These are phyloP conservation scores for Aspergillus bertholletiae DNA, from an alignment of 495 filamentous ascomycete species.

Conservation along the genomic window DNA sequence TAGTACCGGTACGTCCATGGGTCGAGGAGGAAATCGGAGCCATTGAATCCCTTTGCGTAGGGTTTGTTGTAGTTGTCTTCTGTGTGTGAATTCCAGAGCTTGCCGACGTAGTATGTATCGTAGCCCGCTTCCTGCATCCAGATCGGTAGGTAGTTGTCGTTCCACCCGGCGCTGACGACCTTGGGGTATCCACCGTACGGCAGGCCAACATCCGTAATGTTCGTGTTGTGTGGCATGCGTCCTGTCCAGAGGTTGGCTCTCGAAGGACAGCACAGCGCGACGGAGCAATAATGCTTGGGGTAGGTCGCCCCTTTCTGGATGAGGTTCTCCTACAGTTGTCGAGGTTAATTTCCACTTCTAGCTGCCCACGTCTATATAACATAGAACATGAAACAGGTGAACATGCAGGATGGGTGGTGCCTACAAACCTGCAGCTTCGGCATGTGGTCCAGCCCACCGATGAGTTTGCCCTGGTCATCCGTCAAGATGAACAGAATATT, in stretches of 20 bases:
- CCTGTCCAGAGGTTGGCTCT: slow-evolving; percentile 60
- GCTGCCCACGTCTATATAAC: too few relatives aligned
- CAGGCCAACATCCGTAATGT: slow-evolving; percentile 60
- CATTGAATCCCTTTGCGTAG: slow-evolving; percentile 49
- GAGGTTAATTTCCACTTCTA: background rate
- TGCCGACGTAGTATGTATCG: slow-evolving; percentile 68
- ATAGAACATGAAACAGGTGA: too few relatives aligned
- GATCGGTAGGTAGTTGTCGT: slow-evolving; percentile 60
- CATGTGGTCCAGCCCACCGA: slow-evolving; percentile 55
- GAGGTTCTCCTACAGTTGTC: slow-evolving; percentile 35
- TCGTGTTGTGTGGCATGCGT: slow-evolving; percentile 64
- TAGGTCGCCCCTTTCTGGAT: slow-evolving; percentile 48
- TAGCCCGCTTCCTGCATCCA: slow-evolving; percentile 68
- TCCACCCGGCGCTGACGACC: slow-evolving; percentile 56
- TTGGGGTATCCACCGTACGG: slow-evolving; percentile 66
- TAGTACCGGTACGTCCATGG: slow-evolving; percentile 67
- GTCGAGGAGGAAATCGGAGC: slow-evolving; percentile 61
- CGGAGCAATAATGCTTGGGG: slow-evolving; percentile 53
- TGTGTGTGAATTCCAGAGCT: slow-evolving; percentile 62
- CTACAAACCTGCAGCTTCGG: slow-evolving; percentile 41
- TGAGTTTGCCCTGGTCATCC: slow-evolving; percentile 59
- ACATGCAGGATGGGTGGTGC: background rate
- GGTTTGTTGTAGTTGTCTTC: slow-evolving; percentile 55
- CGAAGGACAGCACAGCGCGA: slow-evolving; percentile 58
- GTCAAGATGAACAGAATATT: slow-evolving; percentile 63